Percentiles rank a stretch among this genome's conserved stretches.
phyloP scores from a whole-genome alignment of 2,329 filamentous ascomycete genomes.

The Clonostachys sp. region DNA sequence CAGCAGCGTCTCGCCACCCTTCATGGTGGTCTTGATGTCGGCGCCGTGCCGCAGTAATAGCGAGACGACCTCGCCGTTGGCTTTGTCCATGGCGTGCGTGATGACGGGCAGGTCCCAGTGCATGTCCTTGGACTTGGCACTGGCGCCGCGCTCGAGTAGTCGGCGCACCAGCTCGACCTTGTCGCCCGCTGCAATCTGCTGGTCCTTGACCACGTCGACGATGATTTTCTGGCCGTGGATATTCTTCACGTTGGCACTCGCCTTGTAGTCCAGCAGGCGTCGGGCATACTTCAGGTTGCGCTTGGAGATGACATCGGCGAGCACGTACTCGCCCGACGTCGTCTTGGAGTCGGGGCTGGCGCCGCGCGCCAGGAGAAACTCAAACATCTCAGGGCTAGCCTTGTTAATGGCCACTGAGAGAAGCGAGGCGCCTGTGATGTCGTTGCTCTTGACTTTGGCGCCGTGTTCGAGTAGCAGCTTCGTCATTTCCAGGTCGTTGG shows the following conservation, averaged over 20 bases:
- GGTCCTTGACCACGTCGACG: slow-evolving; percentile 18
- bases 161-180: slow-evolving; percentile 16
- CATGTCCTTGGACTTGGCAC: slow-evolving; percentile 16
- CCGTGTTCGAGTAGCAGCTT: slow-evolving; percentile 22
- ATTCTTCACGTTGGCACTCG: slow-evolving; percentile 22
- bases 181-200: slow-evolving; percentile 12
- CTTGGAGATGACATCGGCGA: slow-evolving; percentile 23
- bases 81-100: slow-evolving; percentile 1
- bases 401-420: slow-evolving; percentile 19
- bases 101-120: slow-evolving; percentile 5
- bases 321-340: slow-evolving; percentile 20
- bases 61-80: slow-evolving; percentile 10
- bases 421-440: slow-evolving; percentile 19
- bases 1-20: slow-evolving; percentile 19
- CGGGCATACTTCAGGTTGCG: slow-evolving; percentile 21
- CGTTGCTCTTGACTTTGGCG: slow-evolving; percentile 21
- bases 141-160: slow-evolving; percentile 26
- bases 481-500: slow-evolving; percentile 16
- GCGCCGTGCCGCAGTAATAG: slow-evolving; percentile 20
- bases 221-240: slow-evolving; percentile 21
- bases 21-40: slow-evolving; percentile 9
- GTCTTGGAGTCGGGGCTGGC: slow-evolving; percentile 21
- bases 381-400: slow-evolving; percentile 19
- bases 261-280: slow-evolving; percentile 23
- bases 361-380: slow-evolving; percentile 25